These are phyloP conservation scores for Chionographis japonica DNA, from an alignment of 106 monocot genomes.

Conservation along the genomic window DNA sequence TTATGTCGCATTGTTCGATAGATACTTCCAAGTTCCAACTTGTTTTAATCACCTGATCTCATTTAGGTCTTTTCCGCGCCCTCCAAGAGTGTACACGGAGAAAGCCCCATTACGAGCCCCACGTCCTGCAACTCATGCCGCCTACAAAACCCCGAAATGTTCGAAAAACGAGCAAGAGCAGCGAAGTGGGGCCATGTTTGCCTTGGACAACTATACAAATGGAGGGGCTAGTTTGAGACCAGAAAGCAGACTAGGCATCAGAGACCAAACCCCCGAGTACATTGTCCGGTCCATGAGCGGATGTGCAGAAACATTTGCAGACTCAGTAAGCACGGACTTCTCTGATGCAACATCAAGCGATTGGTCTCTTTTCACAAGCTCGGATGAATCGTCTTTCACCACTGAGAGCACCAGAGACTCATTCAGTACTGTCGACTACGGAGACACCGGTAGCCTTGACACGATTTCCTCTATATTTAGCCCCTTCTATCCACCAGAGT, in stretches of 20 bases:
- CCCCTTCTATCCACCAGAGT: conserved; percentile 43
- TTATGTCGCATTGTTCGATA: background rate
- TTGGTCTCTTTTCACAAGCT: conserved; percentile 93
- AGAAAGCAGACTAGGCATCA: background rate
- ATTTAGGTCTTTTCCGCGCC: conserved; percentile 75
- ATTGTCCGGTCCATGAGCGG: background rate
- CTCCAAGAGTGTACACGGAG: conserved; percentile 50
- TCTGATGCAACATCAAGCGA: conserved; percentile 90
- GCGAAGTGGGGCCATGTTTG: background rate
- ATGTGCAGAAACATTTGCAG: conserved; percentile 11
- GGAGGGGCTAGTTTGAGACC: conserved; percentile 14
- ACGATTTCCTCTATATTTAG: conserved; percentile 75
- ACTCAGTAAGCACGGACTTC: conserved; percentile 40
- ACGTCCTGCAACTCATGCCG: conserved; percentile 6
- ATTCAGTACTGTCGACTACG: conserved; percentile 73
- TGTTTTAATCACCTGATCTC: background rate
- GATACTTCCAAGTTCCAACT: background rate
- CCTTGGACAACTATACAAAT: background rate
- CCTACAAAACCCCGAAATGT: conserved; percentile 24
- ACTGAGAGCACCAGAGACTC: conserved; percentile 90
- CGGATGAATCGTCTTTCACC: conserved; percentile 94
- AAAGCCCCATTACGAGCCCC: conserved; percentile 15
- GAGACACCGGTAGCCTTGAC: conserved; percentile 43
- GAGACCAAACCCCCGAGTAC: conserved; percentile 3
- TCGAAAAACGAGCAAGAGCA: conserved; percentile 13